Conservation (phyloP, 116 monocot genomes). For the Posidonia oceanica region DNA sequence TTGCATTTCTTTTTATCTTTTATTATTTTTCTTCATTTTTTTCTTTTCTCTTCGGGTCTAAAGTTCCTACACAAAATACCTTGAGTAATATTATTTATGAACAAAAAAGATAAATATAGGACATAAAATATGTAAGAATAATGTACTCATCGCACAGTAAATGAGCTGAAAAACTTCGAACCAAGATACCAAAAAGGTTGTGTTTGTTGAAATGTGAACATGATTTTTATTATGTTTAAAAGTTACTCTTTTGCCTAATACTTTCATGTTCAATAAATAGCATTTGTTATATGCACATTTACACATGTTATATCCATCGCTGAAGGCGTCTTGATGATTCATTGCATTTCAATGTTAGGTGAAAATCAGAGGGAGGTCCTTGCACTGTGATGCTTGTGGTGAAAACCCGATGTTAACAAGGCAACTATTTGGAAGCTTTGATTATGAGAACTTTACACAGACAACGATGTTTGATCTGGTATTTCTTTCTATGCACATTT, state of each 20-base stretch:
- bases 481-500: constrained; percentile 12
- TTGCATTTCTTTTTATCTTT: too few relatives aligned
- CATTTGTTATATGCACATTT: not conserved
- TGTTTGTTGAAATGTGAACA: too few relatives aligned
- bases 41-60: too few relatives aligned
- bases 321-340: not conserved
- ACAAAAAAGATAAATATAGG: too few relatives aligned
- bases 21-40: too few relatives aligned
- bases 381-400: constrained; percentile 63
- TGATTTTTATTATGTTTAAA: too few relatives aligned
- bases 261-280: not conserved
- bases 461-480: constrained; percentile 82
- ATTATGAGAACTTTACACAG: constrained; percentile 92
- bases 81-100: too few relatives aligned
- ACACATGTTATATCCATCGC: not conserved
- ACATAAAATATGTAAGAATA: too few relatives aligned
- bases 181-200: too few relatives aligned
- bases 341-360: constrained; percentile 34
- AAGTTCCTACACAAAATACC: too few relatives aligned
- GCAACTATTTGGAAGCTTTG: constrained; percentile 54
- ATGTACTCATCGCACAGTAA: too few relatives aligned
- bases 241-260: not conserved
- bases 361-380: constrained; percentile 73
- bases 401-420: constrained; percentile 51
- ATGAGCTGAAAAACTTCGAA: too few relatives aligned